Conservation (phyloP, 352 stramenopile species). For the Pythium periplocum region DNA sequence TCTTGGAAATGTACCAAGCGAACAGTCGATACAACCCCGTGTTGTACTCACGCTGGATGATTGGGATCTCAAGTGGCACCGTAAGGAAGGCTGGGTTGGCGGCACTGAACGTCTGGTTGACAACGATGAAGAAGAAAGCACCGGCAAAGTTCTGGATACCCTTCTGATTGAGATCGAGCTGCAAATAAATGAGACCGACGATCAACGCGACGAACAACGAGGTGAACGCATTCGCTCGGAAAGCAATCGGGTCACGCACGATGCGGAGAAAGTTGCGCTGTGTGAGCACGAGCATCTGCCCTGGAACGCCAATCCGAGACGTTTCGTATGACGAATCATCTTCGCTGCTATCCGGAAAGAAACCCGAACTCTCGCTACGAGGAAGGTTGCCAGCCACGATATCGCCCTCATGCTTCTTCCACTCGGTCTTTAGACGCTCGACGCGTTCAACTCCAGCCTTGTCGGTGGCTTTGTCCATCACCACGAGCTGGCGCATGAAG, state of each 20-base stretch:
- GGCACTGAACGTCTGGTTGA: constrained; percentile 34
- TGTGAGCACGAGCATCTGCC: constrained; percentile 18
- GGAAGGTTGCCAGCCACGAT: constrained; percentile 4
- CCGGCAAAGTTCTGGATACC: constrained; percentile 39
- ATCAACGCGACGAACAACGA: constrained; percentile 32
- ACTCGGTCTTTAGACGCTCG: constrained; percentile 32
- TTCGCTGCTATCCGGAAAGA: not conserved
- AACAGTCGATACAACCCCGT: constrained; percentile 30
- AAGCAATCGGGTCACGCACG: constrained; percentile 24
- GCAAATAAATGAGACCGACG: constrained; percentile 42
- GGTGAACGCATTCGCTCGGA: constrained; percentile 17
- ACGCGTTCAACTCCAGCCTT: constrained; percentile 15
- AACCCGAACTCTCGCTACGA: not conserved
- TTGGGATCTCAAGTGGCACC: constrained; percentile 22
- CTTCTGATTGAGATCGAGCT: constrained; percentile 30
- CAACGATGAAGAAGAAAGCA: constrained; percentile 36
- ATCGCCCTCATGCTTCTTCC: constrained; percentile 13
- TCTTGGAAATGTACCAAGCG: constrained; percentile 44
- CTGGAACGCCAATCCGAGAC: constrained; percentile 11
- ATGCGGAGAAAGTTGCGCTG: constrained; percentile 22
- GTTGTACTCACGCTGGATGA: constrained; percentile 39
- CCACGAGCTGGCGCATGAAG: constrained; percentile 50
- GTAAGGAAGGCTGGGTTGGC: constrained; percentile 15
- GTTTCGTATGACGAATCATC: too few species aligned
- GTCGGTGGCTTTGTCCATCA: constrained; percentile 29